Evolutionary conservation across 305 asterid genomes (phyloP), one percentile per base, ranked within the genome.

Genomic region (Withania somnifera): DNA sequence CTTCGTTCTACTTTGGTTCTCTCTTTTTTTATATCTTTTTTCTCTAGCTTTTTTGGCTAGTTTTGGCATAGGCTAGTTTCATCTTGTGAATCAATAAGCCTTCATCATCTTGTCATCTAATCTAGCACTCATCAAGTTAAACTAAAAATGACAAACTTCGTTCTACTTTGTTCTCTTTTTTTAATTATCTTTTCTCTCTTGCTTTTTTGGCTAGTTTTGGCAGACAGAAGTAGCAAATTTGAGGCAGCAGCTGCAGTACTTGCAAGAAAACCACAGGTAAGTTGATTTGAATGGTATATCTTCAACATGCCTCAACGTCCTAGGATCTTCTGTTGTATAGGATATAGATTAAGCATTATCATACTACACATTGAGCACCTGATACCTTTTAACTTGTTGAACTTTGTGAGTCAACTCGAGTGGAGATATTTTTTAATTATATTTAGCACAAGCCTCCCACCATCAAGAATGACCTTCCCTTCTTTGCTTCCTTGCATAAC

Each of bases 251-350:
- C 84, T 86, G 45, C 86, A 86, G 53, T 79, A 79, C 63, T 82
- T 88, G 86, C 89, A 88, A 79, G 87, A 86, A 84, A 88, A 82
- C 47, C 81, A 86, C 78, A 88, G 77, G 90, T 86, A 86, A 57
- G 79, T 66, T 68, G 28, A 36, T 80, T 54, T 79, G 51, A 36
- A 79, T 13, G 60, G 24, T 69, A 34, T 45, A 17, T 71, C 36
- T 42, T 73, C 50, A 38, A 19, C 76, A 80, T 58, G 75, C 28
- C 17, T 79, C 9, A 1, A 79, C 58, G 45, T 14, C 45, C 26
- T 28, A 45, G 24, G 76, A 40, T 79, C 17, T 28, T 50, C 26
- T 42, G 19, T 50, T 79, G 60, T 60, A 22, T 24, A 34, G 36
- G 7, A 58, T 61, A 45, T n/a, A 42, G 47, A 51, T 38, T 54